Conservation (phyloP, 495 filamentous ascomycete species). For the Acidiella bohemica region DNA sequence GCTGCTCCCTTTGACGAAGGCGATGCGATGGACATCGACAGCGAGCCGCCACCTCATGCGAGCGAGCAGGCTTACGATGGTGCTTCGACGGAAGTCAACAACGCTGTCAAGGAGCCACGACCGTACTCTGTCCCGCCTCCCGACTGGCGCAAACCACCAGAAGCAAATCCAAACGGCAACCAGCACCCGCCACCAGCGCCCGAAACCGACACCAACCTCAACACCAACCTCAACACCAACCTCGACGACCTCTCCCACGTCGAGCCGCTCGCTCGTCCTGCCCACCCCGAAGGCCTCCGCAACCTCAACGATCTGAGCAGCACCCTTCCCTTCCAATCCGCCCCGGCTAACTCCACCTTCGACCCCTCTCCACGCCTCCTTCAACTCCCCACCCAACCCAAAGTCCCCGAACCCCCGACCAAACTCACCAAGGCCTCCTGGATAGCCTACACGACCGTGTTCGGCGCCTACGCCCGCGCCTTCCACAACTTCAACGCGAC, state of each 20-base stretch:
- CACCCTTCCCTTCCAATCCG: slow-evolving; percentile 61
- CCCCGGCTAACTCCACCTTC: slow-evolving; percentile 38
- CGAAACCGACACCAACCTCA: slow-evolving; percentile 29
- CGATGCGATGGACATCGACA: slow-evolving; percentile 32
- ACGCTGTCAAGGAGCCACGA: slow-evolving; percentile 12
- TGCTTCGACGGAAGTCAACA: background rate
- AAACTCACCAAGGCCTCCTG: slow-evolving; percentile 33
- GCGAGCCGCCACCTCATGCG: slow-evolving; percentile 10
- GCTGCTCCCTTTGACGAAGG: slow-evolving; percentile 15
- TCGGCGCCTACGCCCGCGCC: slow-evolving; percentile 53
- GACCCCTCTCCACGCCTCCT: slow-evolving; percentile 31
- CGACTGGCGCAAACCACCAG: slow-evolving; percentile 13
- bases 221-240: slow-evolving; percentile 36
- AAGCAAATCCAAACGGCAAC: slow-evolving; percentile 8
- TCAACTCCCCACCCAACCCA: slow-evolving; percentile 49
- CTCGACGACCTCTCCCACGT: slow-evolving; percentile 53
- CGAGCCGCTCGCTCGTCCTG: slow-evolving; percentile 46
- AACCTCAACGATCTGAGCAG: slow-evolving; percentile 52
- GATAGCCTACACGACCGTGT: slow-evolving; percentile 45
- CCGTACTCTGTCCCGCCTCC: slow-evolving; percentile 17
- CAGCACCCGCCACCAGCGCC: slow-evolving; percentile 6
- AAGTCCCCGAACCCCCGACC: slow-evolving; percentile 34
- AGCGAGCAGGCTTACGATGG: background rate
- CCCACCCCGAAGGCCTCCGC: slow-evolving; percentile 34
- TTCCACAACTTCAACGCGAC: slow-evolving; percentile 53